Evolutionary conservation across 257 asterid species (phyloP), one percentile per base, ranked within the genome.

Genomic region (Cordia subcordata): DNA sequence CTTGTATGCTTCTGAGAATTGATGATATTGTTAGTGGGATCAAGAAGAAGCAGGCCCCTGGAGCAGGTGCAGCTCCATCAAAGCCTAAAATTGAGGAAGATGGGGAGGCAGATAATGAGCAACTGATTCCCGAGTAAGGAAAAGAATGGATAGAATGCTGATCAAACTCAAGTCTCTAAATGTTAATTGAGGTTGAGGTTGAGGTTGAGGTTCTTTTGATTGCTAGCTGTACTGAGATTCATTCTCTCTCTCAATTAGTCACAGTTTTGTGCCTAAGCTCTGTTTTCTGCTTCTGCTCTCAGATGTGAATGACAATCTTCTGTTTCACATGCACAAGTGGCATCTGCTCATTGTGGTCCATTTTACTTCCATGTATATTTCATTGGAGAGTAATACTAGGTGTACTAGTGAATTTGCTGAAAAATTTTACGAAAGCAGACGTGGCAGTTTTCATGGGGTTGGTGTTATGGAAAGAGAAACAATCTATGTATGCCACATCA

Each of bases 1-100:
- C 99, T 9, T 88, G 94, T 81, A 87, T 92, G 94, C 99, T 92
- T 70, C 68, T 92, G 78, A 86, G 96, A 67, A 88, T 92, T 16
- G 97, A 92, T 8, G 99, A 92, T 65, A 88, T 92, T 50, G 96
- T 92, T 16, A 92, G 99, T 62, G 99, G 99, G 38, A 84, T 92
- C 68, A 86, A 92, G 77, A 84, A 92, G 81, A 83, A 81, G 81
- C 94, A 88, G 62, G 93, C 92, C 56, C 86, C 96, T 20, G 87
- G 94, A 64, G 66, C 88, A 10, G 74, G 79, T 53, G 79, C 72
- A 61, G 83, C 47, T 42, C 47, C 12, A 42, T 27, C 62, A 11
- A 86, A 88, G 85, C 89, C 99, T 38, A 81, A 70, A 66, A 72
- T 81, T 14, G 91, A 82, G 57, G 81, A 72, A 61, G 99, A 82